Conservation (phyloP, 129 eudicot genomes). For the Chrysanthemum makinoi region DNA sequence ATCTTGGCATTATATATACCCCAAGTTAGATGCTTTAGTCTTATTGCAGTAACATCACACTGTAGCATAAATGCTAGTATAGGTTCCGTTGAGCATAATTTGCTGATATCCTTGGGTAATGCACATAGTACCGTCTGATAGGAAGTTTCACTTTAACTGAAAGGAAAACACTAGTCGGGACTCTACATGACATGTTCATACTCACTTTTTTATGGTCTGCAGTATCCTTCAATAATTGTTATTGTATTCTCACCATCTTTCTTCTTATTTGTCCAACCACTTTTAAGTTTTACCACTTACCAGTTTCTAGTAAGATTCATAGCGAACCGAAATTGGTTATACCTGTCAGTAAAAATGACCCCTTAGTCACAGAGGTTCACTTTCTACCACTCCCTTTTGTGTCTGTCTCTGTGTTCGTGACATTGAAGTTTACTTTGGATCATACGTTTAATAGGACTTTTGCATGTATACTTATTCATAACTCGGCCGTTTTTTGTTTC, state of each 20-base stretch:
- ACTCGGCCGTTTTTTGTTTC: constrained; percentile 16
- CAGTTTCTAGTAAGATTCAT: background rate
- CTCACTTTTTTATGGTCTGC: background rate
- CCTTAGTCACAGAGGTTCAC: background rate
- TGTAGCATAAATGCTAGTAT: background rate
- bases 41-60: background rate
- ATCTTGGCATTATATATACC: background rate
- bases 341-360: background rate
- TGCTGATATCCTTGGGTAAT: background rate
- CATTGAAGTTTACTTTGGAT: background rate
- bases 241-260: background rate
- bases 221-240: background rate
- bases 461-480: background rate
- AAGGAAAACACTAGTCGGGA: background rate
- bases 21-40: background rate
- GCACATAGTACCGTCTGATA: background rate
- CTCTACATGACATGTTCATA: background rate
- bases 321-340: background rate
- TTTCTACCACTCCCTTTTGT: background rate
- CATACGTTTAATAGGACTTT: background rate
- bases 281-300: background rate
- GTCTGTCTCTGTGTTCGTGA: background rate
- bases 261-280: background rate
- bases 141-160: background rate
- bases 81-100: background rate